Evolutionary conservation across 768 basidiomycete species (phyloP).

Genomic region (Termitomyces titanicus): DNA sequence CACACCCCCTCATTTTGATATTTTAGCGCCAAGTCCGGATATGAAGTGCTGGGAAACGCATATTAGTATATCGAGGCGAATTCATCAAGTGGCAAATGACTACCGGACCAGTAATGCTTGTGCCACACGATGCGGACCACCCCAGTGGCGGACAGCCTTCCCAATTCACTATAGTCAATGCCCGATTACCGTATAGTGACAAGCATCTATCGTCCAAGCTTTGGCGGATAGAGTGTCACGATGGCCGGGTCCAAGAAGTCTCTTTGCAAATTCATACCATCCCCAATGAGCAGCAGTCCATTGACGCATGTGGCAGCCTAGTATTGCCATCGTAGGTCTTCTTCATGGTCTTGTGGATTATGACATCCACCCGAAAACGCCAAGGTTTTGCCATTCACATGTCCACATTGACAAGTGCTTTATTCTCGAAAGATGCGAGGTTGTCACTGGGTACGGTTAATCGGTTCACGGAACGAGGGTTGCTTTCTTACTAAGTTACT

Average conservation of each 20-base stretch:
- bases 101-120: not conserved
- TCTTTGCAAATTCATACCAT: conserved; percentile 7
- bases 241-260: conserved; percentile 24
- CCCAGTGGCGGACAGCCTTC: not conserved
- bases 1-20: not conserved
- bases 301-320: conserved; percentile 28
- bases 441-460: conserved; percentile 45
- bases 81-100: not conserved
- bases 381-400: conserved; percentile 54
- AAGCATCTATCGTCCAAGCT: conserved; percentile 20
- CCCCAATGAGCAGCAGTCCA: not conserved
- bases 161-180: conserved; percentile 19
- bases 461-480: not conserved
- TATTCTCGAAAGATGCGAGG: conserved; percentile 52
- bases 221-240: conserved; percentile 28
- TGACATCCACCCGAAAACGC: conserved; percentile 12
- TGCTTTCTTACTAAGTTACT: not conserved
- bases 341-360: not conserved
- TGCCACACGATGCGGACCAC: conserved; percentile 1
- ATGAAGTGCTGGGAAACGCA: not conserved
- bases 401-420: conserved; percentile 71
- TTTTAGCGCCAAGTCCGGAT: not conserved
- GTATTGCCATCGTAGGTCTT: conserved; percentile 33
- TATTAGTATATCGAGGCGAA: no score
- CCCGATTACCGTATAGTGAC: conserved; percentile 27